A percentile compares a stretch with the other conserved stretches of the same genome.
These are phyloP conservation scores for Geosmithia morbida DNA, from an alignment of 2,329 filamentous ascomycete genomes.

Conservation along the genomic window DNA sequence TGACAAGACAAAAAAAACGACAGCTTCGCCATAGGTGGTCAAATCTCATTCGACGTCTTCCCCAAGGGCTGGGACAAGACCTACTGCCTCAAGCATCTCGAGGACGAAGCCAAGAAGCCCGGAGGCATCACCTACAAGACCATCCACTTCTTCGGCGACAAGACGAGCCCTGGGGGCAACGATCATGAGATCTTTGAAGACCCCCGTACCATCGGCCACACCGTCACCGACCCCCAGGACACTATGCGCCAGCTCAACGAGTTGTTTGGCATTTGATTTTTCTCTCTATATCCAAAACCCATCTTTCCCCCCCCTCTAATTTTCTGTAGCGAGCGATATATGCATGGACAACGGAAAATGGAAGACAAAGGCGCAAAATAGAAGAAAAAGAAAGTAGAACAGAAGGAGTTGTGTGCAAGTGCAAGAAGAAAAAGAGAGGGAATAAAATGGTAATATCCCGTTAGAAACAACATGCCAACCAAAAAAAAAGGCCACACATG, in stretches of 20 bases:
- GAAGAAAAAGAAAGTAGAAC: too few species aligned
- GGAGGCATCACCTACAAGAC: slow-evolving; percentile 67
- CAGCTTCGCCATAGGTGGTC: slow-evolving; percentile 86
- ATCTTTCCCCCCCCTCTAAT: too few species aligned
- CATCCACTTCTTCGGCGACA: slow-evolving; percentile 98
- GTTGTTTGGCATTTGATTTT: slow-evolving; percentile 51
- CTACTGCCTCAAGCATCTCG: slow-evolving; percentile 82
- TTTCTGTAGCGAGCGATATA: too few species aligned
- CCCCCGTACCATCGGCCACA: slow-evolving; percentile 68
- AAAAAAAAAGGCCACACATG: too few species aligned
- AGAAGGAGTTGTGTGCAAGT: too few species aligned
- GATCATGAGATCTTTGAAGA: slow-evolving; percentile 91
- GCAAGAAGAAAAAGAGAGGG: too few species aligned
- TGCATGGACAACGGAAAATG: too few species aligned
- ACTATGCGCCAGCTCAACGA: slow-evolving; percentile 69
- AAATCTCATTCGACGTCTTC: slow-evolving; percentile 98
- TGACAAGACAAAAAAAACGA: too few species aligned
- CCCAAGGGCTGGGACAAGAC: slow-evolving; percentile 97
- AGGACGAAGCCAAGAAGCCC: slow-evolving; percentile 57
- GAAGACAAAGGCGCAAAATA: too few species aligned
- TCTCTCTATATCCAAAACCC: background rate
- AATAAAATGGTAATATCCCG: too few species aligned
- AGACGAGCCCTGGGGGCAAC: slow-evolving; percentile 81
- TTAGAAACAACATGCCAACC: too few species aligned
- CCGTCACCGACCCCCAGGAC: slow-evolving; percentile 68